A percentile compares a stretch with the other conserved stretches of the same genome.
phyloP scores from a whole-genome alignment of 2,329 filamentous ascomycete genomes.

The Aureobasidium sp. region DNA sequence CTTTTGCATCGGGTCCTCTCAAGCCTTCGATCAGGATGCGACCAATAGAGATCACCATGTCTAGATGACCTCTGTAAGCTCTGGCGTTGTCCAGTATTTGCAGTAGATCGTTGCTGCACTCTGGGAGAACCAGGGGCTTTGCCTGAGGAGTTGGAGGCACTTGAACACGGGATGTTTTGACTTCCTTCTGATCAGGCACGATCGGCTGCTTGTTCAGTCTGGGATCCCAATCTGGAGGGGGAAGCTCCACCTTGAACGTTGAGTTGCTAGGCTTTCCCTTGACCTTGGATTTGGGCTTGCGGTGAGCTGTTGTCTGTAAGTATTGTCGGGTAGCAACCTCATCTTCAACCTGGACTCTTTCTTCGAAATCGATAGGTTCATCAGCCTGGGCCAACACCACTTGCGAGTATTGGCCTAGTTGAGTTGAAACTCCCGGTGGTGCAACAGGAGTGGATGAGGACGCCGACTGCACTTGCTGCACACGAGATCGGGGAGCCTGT shows the following conservation, averaged over 20 bases:
- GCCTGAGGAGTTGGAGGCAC: not conserved
- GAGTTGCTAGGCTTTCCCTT: not conserved
- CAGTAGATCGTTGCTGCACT: not conserved
- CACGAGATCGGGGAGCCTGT: not conserved
- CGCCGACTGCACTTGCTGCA: not conserved
- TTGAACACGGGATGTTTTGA: not conserved
- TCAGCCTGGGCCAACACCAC: not conserved
- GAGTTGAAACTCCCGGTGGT: not conserved
- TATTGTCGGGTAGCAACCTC: not conserved
- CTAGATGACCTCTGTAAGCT: conserved; percentile 9
- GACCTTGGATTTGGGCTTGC: not conserved
- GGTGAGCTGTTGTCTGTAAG: not conserved
- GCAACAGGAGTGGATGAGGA: not conserved
- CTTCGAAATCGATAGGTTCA: not conserved
- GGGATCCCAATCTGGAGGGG: not conserved
- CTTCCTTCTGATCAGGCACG: not conserved
- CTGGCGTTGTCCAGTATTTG: conserved; percentile 10
- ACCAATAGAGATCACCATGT: conserved; percentile 13
- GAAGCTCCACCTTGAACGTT: not conserved
- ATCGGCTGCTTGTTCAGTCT: not conserved
- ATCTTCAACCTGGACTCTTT: not conserved
- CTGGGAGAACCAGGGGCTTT: not conserved
- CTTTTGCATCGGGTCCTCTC: not conserved
- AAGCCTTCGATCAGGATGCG: not conserved
- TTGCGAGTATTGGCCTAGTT: not conserved